These are phyloP conservation scores for Hydrangea macrophylla DNA, from an alignment of 148 eudicot genomes.

Conservation along the genomic window DNA sequence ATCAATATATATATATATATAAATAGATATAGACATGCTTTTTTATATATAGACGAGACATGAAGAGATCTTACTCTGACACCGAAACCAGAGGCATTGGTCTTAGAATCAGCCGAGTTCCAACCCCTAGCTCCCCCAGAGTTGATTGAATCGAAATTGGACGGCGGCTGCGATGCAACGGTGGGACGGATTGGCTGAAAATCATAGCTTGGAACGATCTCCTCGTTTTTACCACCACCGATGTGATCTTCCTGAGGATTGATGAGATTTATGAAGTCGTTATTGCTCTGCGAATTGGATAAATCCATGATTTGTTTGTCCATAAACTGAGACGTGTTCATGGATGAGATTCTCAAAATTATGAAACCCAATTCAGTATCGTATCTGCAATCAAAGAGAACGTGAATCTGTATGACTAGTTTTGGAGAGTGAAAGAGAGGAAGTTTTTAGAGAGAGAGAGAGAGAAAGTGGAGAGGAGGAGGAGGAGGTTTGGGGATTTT, in stretches of 20 bases:
- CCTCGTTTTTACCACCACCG: slow-evolving; percentile 42
- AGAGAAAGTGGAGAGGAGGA: too few species aligned
- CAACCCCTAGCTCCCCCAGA: slow-evolving; percentile 50
- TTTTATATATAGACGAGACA: neutral
- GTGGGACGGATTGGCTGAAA: slow-evolving; percentile 72
- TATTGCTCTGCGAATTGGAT: slow-evolving; percentile 52
- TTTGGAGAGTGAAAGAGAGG: too few species aligned
- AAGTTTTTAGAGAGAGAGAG: too few species aligned
- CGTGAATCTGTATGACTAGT: too few species aligned
- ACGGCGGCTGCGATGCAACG: slow-evolving; percentile 21
- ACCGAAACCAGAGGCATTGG: slow-evolving; percentile 20
- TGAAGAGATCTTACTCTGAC: slow-evolving; percentile 39
- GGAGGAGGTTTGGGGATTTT: too few species aligned
- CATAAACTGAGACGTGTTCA: slow-evolving; percentile 85
- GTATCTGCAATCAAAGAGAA: too few species aligned
- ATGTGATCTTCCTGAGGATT: slow-evolving; percentile 43
- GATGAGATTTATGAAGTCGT: slow-evolving; percentile 69
- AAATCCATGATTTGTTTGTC: slow-evolving; percentile 99
- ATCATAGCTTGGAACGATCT: slow-evolving; percentile 73
- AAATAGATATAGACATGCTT: neutral
- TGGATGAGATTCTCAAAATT: too few species aligned
- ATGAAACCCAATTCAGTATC: too few species aligned
- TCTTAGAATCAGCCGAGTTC: slow-evolving; percentile 54
- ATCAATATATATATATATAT: neutral
- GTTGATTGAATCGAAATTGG: slow-evolving; percentile 14